These are phyloP conservation scores for Hermanozyma aechmeae DNA, from an alignment of 805 yeast genomes.

Conservation along the genomic window DNA sequence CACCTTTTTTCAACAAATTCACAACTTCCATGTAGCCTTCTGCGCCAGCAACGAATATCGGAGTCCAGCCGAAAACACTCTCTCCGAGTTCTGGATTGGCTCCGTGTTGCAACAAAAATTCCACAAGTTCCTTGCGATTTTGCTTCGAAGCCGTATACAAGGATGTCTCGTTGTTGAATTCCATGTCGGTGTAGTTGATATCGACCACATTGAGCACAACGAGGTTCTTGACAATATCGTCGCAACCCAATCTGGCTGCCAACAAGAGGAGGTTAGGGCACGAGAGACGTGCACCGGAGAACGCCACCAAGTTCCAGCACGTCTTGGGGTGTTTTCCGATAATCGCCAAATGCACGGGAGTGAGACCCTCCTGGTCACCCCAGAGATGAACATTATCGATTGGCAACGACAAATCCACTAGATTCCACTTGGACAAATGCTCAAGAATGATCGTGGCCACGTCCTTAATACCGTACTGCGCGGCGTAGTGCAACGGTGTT, in stretches of 20 bases:
- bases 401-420: constrained; percentile 37
- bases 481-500: constrained; percentile 84
- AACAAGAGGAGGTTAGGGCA: constrained; percentile 53
- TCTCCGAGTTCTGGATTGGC: constrained; percentile 77
- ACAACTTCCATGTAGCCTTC: constrained; percentile 65
- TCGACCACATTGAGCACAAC: constrained; percentile 50
- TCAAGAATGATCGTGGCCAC: constrained; percentile 51
- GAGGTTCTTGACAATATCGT: constrained; percentile 45
- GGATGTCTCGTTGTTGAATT: constrained; percentile 62
- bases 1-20: constrained; percentile 39
- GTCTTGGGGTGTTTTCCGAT: constrained; percentile 78
- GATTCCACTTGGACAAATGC: constrained; percentile 49
- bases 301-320: constrained; percentile 45
- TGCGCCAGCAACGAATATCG: constrained; percentile 80
- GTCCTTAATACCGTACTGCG: constrained; percentile 72
- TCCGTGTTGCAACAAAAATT: constrained; percentile 42
- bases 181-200: constrained; percentile 52
- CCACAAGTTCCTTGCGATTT: constrained; percentile 44
- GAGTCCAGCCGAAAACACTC: constrained; percentile 85
- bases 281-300: constrained; percentile 27
- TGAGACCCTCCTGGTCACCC: constrained; percentile 72
- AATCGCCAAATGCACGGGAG: constrained; percentile 80
- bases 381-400: constrained; percentile 50
- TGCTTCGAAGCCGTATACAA: constrained; percentile 72
- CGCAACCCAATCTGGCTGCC: constrained; percentile 59